Evolutionary conservation across 148 eudicot genomes (phyloP).

Genomic region (Vaccinium corymbosum): DNA sequence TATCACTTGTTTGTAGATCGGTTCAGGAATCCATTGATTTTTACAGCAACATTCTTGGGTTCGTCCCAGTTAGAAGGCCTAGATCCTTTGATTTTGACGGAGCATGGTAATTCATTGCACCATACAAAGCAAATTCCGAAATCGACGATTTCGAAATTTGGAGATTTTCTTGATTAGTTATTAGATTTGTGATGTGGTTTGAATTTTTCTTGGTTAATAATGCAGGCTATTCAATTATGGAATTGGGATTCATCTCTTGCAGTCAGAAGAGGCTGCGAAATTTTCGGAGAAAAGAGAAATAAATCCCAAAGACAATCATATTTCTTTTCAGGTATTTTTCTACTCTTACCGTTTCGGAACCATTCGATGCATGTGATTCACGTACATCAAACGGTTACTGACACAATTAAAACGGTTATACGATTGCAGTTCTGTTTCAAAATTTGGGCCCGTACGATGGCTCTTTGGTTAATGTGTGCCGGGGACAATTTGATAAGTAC

Average conservation of each 20-base stretch:
- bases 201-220: neutral
- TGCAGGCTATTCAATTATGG: conserved; percentile 71
- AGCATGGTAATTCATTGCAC: conserved; percentile 56
- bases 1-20: conserved; percentile 71
- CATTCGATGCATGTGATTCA: too few species aligned
- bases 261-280: conserved; percentile 58
- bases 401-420: too few species aligned
- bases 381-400: too few species aligned
- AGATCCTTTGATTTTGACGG: conserved; percentile 79
- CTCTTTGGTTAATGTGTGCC: too few species aligned
- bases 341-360: neutral
- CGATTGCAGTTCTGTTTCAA: too few species aligned
- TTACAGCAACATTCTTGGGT: conserved; percentile 75
- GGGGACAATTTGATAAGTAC: too few species aligned
- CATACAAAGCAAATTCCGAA: neutral
- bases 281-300: conserved; percentile 59
- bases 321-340: conserved; percentile 74
- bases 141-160: neutral
- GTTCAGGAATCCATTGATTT: conserved; percentile 74
- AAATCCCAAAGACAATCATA: conserved; percentile 83
- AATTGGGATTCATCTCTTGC: conserved; percentile 80
- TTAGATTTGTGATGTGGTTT: neutral
- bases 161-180: neutral
- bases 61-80: conserved; percentile 69
- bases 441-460: too few species aligned